These are phyloP conservation scores for Pyrenula massariospora DNA, from an alignment of 495 filamentous ascomycete species.

Conservation along the genomic window DNA sequence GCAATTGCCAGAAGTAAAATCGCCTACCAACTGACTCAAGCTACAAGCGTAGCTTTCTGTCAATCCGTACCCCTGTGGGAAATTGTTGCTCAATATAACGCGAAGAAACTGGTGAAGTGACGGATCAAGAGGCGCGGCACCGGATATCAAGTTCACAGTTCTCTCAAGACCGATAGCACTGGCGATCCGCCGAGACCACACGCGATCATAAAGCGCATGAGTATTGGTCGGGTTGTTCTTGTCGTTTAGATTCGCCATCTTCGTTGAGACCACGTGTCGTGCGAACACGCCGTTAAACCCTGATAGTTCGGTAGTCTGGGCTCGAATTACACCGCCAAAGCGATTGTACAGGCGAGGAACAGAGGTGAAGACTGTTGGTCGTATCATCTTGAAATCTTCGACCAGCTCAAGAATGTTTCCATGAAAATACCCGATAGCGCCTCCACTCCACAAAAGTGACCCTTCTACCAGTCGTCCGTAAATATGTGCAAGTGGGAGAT, in stretches of 20 bases:
- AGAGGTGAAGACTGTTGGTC: constrained; percentile 72
- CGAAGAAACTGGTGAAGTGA: constrained; percentile 81
- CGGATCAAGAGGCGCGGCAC: constrained; percentile 85
- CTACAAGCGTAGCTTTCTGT: constrained; percentile 87
- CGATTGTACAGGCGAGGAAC: constrained; percentile 89
- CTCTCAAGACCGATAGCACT: constrained; percentile 70
- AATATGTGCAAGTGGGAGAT: constrained; percentile 91
- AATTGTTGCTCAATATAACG: constrained; percentile 64
- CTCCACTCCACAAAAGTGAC: constrained; percentile 56
- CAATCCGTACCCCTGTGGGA: constrained; percentile 85
- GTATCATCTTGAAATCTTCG: constrained; percentile 82
- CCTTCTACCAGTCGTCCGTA: constrained; percentile 80
- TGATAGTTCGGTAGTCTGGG: constrained; percentile 61
- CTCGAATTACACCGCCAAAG: constrained; percentile 72
- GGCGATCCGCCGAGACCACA: constrained; percentile 87
- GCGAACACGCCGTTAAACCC: constrained; percentile 78
- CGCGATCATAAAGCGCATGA: constrained; percentile 80
- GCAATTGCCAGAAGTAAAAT: constrained; percentile 71
- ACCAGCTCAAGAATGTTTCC: constrained; percentile 79
- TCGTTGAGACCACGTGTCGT: constrained; percentile 64
- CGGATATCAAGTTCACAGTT: constrained; percentile 64
- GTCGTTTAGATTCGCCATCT: constrained; percentile 63
- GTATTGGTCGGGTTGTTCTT: constrained; percentile 63
- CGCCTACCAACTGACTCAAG: constrained; percentile 53
- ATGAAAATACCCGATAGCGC: constrained; percentile 85